phyloP scores from a whole-genome alignment of 2,329 filamentous ascomycete genomes.

The Tolypocladium nubicola region DNA sequence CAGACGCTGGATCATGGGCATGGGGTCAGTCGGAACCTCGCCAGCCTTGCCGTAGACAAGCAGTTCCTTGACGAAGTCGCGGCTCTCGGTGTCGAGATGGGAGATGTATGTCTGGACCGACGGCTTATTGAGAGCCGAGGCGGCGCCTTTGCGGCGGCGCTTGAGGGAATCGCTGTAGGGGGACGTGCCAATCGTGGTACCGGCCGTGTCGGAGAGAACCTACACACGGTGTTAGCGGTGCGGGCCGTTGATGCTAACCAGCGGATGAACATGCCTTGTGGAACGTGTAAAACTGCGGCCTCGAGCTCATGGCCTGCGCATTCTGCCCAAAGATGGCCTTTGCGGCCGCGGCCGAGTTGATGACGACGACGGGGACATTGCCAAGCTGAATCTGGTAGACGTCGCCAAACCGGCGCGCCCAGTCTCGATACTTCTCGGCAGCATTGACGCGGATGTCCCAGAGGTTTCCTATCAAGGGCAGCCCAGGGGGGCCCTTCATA shows the following conservation, averaged over 20 bases:
- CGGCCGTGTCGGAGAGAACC: constrained; percentile 54
- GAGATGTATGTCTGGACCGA: constrained; percentile 52
- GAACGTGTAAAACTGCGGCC: constrained; percentile 49
- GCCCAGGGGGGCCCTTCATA: constrained; percentile 35
- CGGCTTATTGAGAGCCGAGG: constrained; percentile 54
- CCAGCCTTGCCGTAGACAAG: constrained; percentile 47
- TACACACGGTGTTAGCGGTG: constrained; percentile 11
- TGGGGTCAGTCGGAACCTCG: constrained; percentile 44
- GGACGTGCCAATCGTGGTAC: constrained; percentile 58
- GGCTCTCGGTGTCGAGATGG: constrained; percentile 52
- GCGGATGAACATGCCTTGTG: constrained; percentile 32
- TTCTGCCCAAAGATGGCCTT: constrained; percentile 40
- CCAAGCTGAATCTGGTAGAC: constrained; percentile 49
- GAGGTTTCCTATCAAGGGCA: constrained; percentile 45
- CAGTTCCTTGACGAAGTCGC: constrained; percentile 51
- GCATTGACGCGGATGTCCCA: constrained; percentile 44
- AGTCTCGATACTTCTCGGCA: constrained; percentile 44
- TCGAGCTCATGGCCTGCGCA: constrained; percentile 41
- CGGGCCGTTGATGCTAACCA: neutral
- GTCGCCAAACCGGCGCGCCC: constrained; percentile 34
- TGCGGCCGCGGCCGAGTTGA: constrained; percentile 42
- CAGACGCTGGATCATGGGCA: constrained; percentile 58
- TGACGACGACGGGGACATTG: constrained; percentile 44
- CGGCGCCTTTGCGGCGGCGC: constrained; percentile 52
- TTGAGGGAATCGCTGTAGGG: constrained; percentile 57